A percentile compares a stretch with the other conserved stretches of the same genome.
Evolutionary conservation across 2,329 filamentous ascomycete species (phyloP).

Genomic region (Cordyceps cateniannulata): DNA sequence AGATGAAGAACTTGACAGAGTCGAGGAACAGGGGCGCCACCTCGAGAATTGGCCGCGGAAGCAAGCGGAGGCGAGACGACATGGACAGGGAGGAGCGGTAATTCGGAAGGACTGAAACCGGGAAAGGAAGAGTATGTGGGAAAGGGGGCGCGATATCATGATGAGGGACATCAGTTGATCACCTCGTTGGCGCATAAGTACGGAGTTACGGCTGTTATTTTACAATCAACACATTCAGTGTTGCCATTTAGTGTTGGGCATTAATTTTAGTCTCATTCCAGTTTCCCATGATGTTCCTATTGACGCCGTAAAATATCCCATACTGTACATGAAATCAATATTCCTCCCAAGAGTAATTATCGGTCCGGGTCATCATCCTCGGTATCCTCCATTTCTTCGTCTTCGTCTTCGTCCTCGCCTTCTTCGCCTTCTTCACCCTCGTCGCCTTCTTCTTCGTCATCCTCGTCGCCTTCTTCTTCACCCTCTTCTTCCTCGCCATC

Average conservation of each 20-base stretch:
- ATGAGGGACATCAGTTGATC: constrained; percentile 1
- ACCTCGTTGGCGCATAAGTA: not conserved
- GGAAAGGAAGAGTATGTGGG: not conserved
- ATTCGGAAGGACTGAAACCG: not conserved
- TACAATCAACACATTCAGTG: not conserved
- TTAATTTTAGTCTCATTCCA: not conserved
- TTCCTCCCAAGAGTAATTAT: not conserved
- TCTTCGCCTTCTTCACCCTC: constrained; percentile 15
- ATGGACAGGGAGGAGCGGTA: constrained; percentile 75
- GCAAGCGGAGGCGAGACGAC: constrained; percentile 41
- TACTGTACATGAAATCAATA: not conserved
- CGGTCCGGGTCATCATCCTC: constrained; percentile 14
- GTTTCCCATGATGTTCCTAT: not conserved
- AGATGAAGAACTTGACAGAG: constrained; percentile 77
- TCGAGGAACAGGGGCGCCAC: constrained; percentile 36
- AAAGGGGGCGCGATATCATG: not conserved
- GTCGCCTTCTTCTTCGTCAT: constrained; percentile 14
- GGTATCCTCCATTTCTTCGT: constrained; percentile 15
- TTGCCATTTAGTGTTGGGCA: not conserved
- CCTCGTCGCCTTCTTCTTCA: constrained; percentile 21
- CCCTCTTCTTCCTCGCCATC: constrained; percentile 21
- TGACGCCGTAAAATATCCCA: not conserved
- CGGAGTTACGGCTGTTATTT: constrained; percentile 3
- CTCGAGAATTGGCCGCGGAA: constrained; percentile 34
- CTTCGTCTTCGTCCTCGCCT: constrained; percentile 16